Evolutionary conservation across 352 stramenopile genomes (phyloP).

Genomic region (Pythium aphanidermatum): DNA sequence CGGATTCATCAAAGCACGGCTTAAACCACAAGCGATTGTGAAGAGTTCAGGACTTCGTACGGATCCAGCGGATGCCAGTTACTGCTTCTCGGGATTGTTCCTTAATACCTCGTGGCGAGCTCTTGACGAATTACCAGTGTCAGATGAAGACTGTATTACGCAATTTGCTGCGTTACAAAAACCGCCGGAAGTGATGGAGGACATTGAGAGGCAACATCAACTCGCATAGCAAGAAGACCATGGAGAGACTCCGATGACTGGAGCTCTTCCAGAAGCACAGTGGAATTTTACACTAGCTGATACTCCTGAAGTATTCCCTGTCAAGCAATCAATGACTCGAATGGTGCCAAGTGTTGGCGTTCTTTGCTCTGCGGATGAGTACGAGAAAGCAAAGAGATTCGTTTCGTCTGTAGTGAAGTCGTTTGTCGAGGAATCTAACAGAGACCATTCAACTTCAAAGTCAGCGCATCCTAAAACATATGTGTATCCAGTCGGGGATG

Average conservation of each 20-base stretch:
- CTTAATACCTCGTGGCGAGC: background rate
- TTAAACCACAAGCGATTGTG: no score
- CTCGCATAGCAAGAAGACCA: background rate
- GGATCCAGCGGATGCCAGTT: no score
- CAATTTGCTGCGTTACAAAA: background rate
- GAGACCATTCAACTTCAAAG: conserved; percentile 11
- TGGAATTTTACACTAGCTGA: background rate
- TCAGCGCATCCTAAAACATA: background rate
- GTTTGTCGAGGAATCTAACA: background rate
- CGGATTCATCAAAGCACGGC: no score
- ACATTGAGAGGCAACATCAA: background rate
- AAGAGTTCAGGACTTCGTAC: no score
- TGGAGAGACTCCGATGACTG: background rate
- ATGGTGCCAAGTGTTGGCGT: background rate
- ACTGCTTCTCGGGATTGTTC: background rate
- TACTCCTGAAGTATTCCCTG: background rate
- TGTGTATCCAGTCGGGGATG: no score
- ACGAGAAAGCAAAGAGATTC: background rate
- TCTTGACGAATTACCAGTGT: background rate
- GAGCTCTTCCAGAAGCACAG: background rate
- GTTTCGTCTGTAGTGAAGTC: background rate
- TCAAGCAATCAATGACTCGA: background rate
- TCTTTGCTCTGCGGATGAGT: background rate
- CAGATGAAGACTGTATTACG: background rate
- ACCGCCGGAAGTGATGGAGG: background rate